Percentiles rank a stretch among this genome's conserved stretches.
phyloP scores from a whole-genome alignment of 2,329 filamentous ascomycete species.

The Bipolaris gigantea region DNA sequence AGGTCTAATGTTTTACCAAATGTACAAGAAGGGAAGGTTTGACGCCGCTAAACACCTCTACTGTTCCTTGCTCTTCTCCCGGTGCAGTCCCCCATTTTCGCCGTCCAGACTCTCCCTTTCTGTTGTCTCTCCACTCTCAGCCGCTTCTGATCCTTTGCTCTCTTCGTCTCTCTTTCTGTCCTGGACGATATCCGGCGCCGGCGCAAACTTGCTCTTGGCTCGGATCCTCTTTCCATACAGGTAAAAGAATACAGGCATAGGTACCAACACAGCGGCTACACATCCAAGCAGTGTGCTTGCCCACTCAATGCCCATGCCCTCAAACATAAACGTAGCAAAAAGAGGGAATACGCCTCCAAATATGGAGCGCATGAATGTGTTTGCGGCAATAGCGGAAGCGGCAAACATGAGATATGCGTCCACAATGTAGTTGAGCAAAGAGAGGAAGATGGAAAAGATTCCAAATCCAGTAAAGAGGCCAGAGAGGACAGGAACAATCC shows the following conservation, averaged over 20 bases:
- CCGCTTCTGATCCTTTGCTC: constrained; percentile 14
- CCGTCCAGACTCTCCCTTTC: constrained; percentile 6
- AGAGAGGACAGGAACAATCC: constrained; percentile 46
- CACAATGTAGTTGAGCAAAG: constrained; percentile 61
- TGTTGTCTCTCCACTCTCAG: constrained; percentile 13
- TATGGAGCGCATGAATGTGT: constrained; percentile 57
- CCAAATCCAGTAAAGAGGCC: constrained; percentile 61
- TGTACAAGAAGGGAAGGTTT: constrained; percentile 1
- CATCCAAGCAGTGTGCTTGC: constrained; percentile 51
- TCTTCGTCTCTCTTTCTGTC: constrained; percentile 43
- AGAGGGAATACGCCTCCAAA: constrained; percentile 57
- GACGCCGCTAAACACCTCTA: neutral
- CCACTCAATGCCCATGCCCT: constrained; percentile 56
- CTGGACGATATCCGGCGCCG: constrained; percentile 45
- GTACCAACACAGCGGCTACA: constrained; percentile 47
- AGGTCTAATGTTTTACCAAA: neutral
- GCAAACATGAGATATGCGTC: constrained; percentile 62
- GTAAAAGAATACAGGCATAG: constrained; percentile 51
- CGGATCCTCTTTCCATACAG: constrained; percentile 50
- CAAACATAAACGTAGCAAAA: constrained; percentile 59
- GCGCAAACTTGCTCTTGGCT: constrained; percentile 48
- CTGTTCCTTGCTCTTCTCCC: constrained; percentile 20
- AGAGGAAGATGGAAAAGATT: constrained; percentile 61
- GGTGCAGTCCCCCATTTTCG: constrained; percentile 3
- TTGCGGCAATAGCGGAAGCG: constrained; percentile 58